Base-by-base conservation (phyloP, 768 basidiomycete species). In the Macrolepiota albuminosa region DNA sequence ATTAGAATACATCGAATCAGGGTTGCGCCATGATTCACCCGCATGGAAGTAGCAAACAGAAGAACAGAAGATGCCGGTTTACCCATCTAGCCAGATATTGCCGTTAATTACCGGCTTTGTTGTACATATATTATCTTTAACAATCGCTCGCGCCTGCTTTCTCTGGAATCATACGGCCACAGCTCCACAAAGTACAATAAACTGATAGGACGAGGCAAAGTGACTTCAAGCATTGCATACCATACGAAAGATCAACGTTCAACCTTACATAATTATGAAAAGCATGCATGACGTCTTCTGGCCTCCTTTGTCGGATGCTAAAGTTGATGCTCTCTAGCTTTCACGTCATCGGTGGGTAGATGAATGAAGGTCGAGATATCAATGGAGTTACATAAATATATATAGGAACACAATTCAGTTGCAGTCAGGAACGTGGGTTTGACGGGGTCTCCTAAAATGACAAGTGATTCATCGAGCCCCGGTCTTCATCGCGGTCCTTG, bases 281-380 rank as follows among this genome's bases (percentile, higher is more conserved):
- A 52, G 57, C 51, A 51, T 43, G 50, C 3, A 52, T 53, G 58
- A 59, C 43, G 51, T 48, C 58, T 59, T 59, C 58, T 59, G 51
- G 40, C 58, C 58, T 54, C 47, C 42, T 52, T 40, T 36, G 49
- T 46, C 58, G 58, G 58, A 53, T 53, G 55, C 33, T 52, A 36
- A 36, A 34, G 24, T 40, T 13, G 21, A 33, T 43, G 33, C 31
- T 51, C 14, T 31, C 39, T 21, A 39, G n/a, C 46, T 39, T 36
- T 21, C 31, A 58, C 40, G 57, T 58, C 57, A 58, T 58, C 24
- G 31, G 26, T 29, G 13, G 34, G 9, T n/a, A 18, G 46, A 57
- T 48, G 47, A 48, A 47, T 48, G 45, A 26, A 57, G 39, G 39
- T 54, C 26, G 29, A 47, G 29, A 47, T 18, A 37, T 47, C 9